Conservation (phyloP, 2,329 filamentous ascomycete genomes). For the Colletotrichum acutatum region DNA sequence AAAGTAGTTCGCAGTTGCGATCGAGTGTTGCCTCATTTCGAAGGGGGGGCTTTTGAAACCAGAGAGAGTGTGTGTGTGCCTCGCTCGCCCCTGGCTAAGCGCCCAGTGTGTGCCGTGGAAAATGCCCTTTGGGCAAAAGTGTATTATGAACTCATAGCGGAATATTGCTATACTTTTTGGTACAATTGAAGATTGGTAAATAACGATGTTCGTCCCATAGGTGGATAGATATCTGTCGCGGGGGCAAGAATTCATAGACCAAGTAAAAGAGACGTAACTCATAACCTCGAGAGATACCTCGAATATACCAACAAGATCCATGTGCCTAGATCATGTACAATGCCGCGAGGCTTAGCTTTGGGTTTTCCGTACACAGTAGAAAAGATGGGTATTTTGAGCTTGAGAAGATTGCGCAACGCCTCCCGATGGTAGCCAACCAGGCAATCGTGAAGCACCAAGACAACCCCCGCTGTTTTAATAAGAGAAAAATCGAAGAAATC, state of each 20-base stretch:
- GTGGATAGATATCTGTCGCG: neutral
- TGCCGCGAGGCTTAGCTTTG: constrained; percentile 27
- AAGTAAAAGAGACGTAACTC: constrained; percentile 10
- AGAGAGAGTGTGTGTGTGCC: too few relatives aligned
- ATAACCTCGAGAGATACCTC: constrained; percentile 4
- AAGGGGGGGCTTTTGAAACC: neutral
- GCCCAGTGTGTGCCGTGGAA: neutral
- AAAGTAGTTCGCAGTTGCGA: constrained; percentile 8
- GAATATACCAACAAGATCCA: constrained; percentile 4
- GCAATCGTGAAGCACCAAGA: constrained; percentile 2
- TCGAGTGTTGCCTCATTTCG: neutral
- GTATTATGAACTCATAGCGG: neutral
- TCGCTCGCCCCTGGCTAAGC: neutral
- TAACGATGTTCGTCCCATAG: neutral
- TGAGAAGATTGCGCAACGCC: constrained; percentile 2
- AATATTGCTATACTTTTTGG: neutral
- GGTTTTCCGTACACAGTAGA: constrained; percentile 1
- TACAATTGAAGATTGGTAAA: neutral
- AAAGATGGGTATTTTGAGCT: constrained; percentile 25
- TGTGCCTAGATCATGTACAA: neutral
- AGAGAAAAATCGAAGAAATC: neutral
- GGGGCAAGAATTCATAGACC: neutral
- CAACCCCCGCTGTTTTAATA: neutral
- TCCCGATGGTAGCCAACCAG: neutral
- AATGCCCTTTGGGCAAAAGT: neutral